Conservation (phyloP, 352 stramenopile species). For the Phytophthora sojae region DNA sequence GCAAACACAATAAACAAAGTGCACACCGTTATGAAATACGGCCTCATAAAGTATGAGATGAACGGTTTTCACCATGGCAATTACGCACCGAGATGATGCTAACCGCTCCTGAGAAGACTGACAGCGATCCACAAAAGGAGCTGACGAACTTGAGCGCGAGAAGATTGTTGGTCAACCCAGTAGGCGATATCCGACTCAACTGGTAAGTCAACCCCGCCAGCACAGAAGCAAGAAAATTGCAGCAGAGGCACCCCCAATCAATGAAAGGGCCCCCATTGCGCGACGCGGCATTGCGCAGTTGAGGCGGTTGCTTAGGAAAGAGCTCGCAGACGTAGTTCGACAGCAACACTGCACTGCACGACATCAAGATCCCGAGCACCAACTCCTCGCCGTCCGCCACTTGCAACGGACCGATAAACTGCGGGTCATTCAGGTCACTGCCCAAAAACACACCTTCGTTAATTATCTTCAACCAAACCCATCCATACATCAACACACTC, state of each 20-base stretch:
- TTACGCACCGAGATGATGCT: conserved; percentile 57
- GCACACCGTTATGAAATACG: too few species aligned
- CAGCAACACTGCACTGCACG: conserved; percentile 63
- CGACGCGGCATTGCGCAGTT: conserved; percentile 26
- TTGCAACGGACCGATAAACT: conserved; percentile 67
- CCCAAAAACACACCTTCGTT: not conserved
- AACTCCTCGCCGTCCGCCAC: conserved; percentile 77
- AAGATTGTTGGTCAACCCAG: conserved; percentile 57
- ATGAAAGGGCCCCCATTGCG: conserved; percentile 35
- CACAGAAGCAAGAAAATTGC: conserved; percentile 60
- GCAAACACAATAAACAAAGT: not conserved
- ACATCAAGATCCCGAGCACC: conserved; percentile 79
- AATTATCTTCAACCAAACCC: not conserved
- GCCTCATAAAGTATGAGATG: too few species aligned
- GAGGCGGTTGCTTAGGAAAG: conserved; percentile 25
- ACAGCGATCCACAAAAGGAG: conserved; percentile 79
- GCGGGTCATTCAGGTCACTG: conserved; percentile 79
- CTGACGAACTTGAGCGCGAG: conserved; percentile 81
- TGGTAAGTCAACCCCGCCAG: conserved; percentile 63
- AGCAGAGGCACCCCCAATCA: conserved; percentile 68
- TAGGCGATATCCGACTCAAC: conserved; percentile 51
- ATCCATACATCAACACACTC: not conserved
- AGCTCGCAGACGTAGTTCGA: conserved; percentile 57
- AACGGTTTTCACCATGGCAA: too few species aligned
- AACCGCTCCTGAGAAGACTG: conserved; percentile 65